These are phyloP conservation scores for Dendrocalamus latiflorus DNA, from an alignment of 202 grass and related monocot species.

Conservation along the genomic window DNA sequence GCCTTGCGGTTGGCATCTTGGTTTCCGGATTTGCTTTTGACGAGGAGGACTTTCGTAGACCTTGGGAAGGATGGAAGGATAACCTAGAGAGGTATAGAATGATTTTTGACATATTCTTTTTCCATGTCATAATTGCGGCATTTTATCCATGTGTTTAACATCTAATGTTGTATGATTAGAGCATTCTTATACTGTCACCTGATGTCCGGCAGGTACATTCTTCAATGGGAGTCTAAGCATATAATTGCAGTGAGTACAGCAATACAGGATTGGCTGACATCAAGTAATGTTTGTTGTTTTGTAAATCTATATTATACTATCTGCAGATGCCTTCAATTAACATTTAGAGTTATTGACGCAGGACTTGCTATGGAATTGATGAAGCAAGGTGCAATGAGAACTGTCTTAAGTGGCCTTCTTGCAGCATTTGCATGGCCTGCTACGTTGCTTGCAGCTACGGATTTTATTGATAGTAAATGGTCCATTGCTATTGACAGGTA, in stretches of 20 bases:
- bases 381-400: conserved; percentile 91
- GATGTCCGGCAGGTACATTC: conserved; percentile 64
- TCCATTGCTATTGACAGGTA: conserved; percentile 95
- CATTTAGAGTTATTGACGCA: conserved; percentile 24
- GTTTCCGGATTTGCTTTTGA: conserved; percentile 83
- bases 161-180: neutral
- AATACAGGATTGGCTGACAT: conserved; percentile 90
- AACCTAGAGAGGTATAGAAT: conserved; percentile 78
- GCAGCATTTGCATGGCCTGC: conserved; percentile 86
- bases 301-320: neutral
- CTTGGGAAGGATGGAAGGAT: conserved; percentile 87
- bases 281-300: conserved; percentile 52
- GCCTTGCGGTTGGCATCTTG: conserved; percentile 78
- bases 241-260: conserved; percentile 77
- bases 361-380: conserved; percentile 75
- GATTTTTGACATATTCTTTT: conserved; percentile 21
- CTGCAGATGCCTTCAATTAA: neutral
- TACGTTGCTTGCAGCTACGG: conserved; percentile 68
- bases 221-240: conserved; percentile 90
- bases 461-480: conserved; percentile 98
- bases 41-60: conserved; percentile 68
- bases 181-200: neutral
- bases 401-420: conserved; percentile 66
- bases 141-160: neutral
- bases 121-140: neutral